Conservation (phyloP, 768 basidiomycete genomes). For the Lepiota subincarnata region DNA sequence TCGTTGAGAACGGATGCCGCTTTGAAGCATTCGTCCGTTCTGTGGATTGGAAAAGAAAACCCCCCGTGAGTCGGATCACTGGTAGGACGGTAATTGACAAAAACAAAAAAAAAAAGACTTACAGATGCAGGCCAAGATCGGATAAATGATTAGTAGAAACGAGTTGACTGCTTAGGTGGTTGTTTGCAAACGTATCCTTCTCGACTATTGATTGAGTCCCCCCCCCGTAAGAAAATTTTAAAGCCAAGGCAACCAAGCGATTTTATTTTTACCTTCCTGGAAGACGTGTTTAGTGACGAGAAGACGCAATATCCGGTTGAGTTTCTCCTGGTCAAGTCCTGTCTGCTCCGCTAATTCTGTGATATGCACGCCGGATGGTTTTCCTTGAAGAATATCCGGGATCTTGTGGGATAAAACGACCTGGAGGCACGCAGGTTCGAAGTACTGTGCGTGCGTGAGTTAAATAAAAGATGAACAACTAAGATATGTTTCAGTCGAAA, state of each 20-base stretch:
- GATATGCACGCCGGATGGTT: constrained; percentile 27
- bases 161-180: constrained; percentile 33
- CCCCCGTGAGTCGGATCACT: too few relatives aligned
- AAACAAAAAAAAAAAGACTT: neutral
- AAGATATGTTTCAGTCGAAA: neutral
- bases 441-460: constrained; percentile 15
- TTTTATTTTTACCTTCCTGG: constrained; percentile 31
- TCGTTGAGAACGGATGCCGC: constrained; percentile 22
- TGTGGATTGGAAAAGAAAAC: neutral
- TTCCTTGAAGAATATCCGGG: constrained; percentile 23
- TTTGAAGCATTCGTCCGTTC: constrained; percentile 17
- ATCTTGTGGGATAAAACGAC: constrained; percentile 20
- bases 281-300: constrained; percentile 30
- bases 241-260: too few relatives aligned
- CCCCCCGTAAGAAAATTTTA: too few relatives aligned
- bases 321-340: constrained; percentile 25
- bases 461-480: neutral
- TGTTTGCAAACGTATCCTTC: constrained; percentile 37
- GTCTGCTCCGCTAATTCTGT: constrained; percentile 19
- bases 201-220: constrained; percentile 27
- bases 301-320: constrained; percentile 27
- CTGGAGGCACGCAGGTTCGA: constrained; percentile 20
- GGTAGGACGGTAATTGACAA: too few relatives aligned
- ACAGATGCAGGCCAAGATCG: constrained; percentile 22
- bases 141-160: constrained; percentile 23